These are phyloP conservation scores for Aspergillus indologenus DNA, from an alignment of 495 filamentous ascomycete genomes.

Conservation along the genomic window DNA sequence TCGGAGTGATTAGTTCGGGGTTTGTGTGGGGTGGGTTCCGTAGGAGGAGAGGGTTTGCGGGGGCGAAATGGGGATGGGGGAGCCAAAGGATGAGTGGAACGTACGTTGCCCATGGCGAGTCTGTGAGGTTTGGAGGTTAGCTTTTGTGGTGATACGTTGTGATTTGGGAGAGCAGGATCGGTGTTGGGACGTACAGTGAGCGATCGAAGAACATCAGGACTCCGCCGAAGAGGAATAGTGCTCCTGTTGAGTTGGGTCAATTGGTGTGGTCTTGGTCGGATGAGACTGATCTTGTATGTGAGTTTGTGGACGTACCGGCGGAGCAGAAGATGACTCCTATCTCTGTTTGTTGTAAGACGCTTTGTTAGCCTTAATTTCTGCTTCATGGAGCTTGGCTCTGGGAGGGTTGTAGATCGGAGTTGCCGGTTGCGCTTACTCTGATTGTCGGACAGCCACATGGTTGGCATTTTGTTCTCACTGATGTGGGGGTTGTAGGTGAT, in stretches of 20 bases:
- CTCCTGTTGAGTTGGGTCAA: conserved; percentile 52
- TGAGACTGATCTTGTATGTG: background rate
- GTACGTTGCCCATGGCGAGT: conserved; percentile 87
- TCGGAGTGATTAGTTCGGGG: background rate
- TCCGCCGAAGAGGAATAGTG: conserved; percentile 88
- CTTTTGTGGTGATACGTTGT: background rate
- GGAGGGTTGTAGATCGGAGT: background rate
- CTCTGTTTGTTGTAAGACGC: conserved; percentile 52
- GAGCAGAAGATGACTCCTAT: conserved; percentile 95
- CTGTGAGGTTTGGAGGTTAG: conserved; percentile 29
- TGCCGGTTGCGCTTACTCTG: conserved; percentile 65
- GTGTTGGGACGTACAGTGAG: conserved; percentile 63
- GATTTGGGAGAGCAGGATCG: background rate
- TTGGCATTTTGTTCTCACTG: conserved; percentile 46
- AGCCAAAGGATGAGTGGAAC: background rate
- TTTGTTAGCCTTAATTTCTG: conserved; percentile 14
- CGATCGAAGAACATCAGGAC: conserved; percentile 97
- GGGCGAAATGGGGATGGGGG: background rate
- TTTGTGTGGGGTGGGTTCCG: background rate
- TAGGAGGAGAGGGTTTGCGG: no score
- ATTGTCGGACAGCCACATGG: conserved; percentile 93
- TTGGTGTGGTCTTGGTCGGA: background rate
- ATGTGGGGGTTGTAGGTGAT: background rate
- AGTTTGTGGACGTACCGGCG: conserved; percentile 66
- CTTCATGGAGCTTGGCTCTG: background rate